Evolutionary conservation across 768 basidiomycete genomes (phyloP).

Genomic region (Rubroboletus satanas): DNA sequence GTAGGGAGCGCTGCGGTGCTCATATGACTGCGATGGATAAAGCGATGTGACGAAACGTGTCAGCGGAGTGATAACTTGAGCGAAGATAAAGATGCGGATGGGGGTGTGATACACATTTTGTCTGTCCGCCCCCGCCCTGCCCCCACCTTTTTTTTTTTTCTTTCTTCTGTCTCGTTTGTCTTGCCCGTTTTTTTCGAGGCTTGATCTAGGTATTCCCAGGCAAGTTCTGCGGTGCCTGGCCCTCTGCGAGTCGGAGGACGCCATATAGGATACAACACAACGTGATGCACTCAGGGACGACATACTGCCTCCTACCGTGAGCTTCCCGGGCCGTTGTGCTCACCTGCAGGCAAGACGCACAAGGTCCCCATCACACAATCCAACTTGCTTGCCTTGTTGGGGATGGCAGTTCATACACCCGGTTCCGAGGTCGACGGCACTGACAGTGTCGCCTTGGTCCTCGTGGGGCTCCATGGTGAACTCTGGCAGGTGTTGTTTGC

Average conservation of each 20-base stretch:
- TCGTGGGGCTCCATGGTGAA: neutral
- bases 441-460: neutral
- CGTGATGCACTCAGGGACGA: no score
- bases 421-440: neutral
- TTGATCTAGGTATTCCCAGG: neutral
- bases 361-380: neutral
- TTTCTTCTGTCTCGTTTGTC: neutral
- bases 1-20: neutral
- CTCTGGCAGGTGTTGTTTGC: neutral
- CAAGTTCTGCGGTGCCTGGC: no score
- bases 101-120: neutral
- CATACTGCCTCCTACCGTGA: no score
- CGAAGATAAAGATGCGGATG: slow-evolving; percentile 11
- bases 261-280: neutral
- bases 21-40: slow-evolving; percentile 9
- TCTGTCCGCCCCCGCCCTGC: neutral
- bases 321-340: neutral
- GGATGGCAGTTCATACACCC: neutral
- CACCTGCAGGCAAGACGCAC: neutral
- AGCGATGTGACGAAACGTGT: neutral
- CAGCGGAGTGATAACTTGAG: slow-evolving; percentile 8
- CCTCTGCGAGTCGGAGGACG: neutral
- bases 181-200: neutral
- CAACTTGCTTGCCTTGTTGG: neutral
- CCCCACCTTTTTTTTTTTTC: neutral